Percentiles rank a stretch among this genome's conserved stretches.
Evolutionary conservation across 2,329 filamentous ascomycete species (phyloP).

Genomic region (Ceratocystis diversiconidia): DNA sequence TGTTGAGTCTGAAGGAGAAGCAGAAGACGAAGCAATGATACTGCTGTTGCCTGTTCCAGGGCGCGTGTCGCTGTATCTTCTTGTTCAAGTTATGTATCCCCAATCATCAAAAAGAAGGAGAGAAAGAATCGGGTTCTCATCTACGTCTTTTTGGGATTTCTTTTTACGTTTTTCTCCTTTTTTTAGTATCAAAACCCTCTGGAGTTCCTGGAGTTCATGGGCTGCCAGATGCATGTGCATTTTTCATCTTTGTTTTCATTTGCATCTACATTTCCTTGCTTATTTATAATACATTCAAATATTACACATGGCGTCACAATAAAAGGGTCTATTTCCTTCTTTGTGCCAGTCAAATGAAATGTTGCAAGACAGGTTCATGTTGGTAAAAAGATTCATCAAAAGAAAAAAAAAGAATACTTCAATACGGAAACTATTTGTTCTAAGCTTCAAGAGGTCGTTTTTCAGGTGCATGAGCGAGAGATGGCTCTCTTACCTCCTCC

Average conservation of each 20-base stretch:
- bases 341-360: not conserved
- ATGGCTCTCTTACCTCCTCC: conserved; percentile 21
- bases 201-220: not conserved
- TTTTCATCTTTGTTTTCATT: not conserved
- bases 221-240: not conserved
- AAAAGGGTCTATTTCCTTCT: too few relatives aligned
- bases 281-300: not conserved
- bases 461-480: conserved; percentile 20
- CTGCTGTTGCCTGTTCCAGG: not conserved
- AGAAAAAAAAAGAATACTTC: not conserved
- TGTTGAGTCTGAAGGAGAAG: conserved; percentile 16
- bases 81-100: not conserved
- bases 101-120: not conserved
- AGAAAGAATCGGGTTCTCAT: not conserved
- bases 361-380: not conserved
- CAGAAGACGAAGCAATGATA: not conserved
- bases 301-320: not conserved
- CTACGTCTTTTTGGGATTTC: not conserved
- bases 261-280: not conserved
- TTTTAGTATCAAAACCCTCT: not conserved
- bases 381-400: not conserved
- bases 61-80: not conserved
- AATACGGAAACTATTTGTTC: not conserved
- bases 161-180: not conserved
- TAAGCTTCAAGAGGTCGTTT: conserved; percentile 17